Base-by-base conservation (phyloP, 768 basidiomycete species). In the Tulasnella sp. region DNA sequence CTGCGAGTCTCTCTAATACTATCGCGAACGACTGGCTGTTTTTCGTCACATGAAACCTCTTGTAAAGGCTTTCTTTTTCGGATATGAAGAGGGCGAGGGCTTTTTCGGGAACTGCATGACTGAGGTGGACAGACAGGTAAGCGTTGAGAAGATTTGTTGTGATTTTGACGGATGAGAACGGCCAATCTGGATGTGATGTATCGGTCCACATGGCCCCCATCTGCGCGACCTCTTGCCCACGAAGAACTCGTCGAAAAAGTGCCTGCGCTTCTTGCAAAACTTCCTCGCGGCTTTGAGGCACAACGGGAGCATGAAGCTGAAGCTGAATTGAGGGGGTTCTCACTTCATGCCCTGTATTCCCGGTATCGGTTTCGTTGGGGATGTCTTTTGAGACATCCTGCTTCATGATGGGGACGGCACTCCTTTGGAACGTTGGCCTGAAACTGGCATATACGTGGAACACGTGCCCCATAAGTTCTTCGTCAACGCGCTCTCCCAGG, bases 371-470 rank as follows among this genome's bases (percentile, higher is more conserved):
- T 69, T 37, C 31, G 28, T 14, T 34, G 12, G 6, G 31, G 28
- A 11, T 69, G 1, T 69, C 31, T 16, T 69, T 69, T 34, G 18
- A 16, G 24, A 12, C 24, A 6, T 69, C 34, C 34, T 69, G 28
- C 6, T 34, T 69, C 16, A 14, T 31, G 16, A 20, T 69, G 28
- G 31, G 64, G 18, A 69, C 64, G 9, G 64, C 28, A 37, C 64
- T 85, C 73, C 92, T 88, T 74, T 85, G 87, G 85, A 96, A 93
- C 0, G 93, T 92, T 2, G 93, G 92, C 58, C 87, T 88, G 86
- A 96, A 96, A 3, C 93, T 87, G 0, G 95, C 92, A 86, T 98
- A 98, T 0, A 95, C 89, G 85, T 97, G 93, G 86, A 98, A 96
- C 42, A 97, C 86, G 83, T 94, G 93, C 83, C 89, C 89, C 92